A percentile compares a stretch with the other conserved stretches of the same genome.
Conservation (phyloP, 2,329 filamentous ascomycete species). For the Didymella arachidicola region DNA sequence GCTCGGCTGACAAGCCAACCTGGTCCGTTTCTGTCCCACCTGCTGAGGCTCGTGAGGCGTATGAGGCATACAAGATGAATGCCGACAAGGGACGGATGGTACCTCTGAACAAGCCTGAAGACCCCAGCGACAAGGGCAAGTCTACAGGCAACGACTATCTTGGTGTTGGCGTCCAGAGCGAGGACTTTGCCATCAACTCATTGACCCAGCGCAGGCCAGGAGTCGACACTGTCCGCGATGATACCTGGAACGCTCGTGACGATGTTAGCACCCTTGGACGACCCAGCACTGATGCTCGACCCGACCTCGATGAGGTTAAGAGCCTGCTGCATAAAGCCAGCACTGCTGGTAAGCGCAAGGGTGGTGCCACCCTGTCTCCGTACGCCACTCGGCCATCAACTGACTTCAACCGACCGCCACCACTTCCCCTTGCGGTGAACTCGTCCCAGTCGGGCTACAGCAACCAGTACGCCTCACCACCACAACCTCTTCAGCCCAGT, state of each 20-base stretch:
- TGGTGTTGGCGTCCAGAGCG: constrained; percentile 33
- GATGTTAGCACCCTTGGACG: constrained; percentile 50
- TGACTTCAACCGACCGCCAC: constrained; percentile 38
- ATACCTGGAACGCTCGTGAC: constrained; percentile 54
- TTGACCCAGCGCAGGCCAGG: constrained; percentile 56
- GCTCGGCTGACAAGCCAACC: constrained; percentile 71
- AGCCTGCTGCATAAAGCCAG: constrained; percentile 55
- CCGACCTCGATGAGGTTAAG: constrained; percentile 57
- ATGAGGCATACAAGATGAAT: constrained; percentile 56
- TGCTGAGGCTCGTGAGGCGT: constrained; percentile 68
- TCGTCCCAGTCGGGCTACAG: constrained; percentile 19
- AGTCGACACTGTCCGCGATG: constrained; percentile 55
- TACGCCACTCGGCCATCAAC: constrained; percentile 27
- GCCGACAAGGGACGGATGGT: constrained; percentile 73
- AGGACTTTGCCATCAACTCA: constrained; percentile 54
- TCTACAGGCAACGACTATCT: constrained; percentile 48
- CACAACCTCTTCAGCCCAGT: constrained; percentile 27
- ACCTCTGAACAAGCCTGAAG: constrained; percentile 54
- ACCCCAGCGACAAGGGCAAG: constrained; percentile 38
- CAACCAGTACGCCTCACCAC: constrained; percentile 36
- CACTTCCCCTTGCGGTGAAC: constrained; percentile 41
- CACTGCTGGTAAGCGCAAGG: constrained; percentile 55
- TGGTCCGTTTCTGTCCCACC: constrained; percentile 82
- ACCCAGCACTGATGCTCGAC: constrained; percentile 52
- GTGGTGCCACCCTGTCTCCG: constrained; percentile 37